Percentiles rank a stretch among this genome's conserved stretches.
Evolutionary conservation across 1,284 basidiomycete species (phyloP).

Genomic region (Rhodotorula sp.): DNA sequence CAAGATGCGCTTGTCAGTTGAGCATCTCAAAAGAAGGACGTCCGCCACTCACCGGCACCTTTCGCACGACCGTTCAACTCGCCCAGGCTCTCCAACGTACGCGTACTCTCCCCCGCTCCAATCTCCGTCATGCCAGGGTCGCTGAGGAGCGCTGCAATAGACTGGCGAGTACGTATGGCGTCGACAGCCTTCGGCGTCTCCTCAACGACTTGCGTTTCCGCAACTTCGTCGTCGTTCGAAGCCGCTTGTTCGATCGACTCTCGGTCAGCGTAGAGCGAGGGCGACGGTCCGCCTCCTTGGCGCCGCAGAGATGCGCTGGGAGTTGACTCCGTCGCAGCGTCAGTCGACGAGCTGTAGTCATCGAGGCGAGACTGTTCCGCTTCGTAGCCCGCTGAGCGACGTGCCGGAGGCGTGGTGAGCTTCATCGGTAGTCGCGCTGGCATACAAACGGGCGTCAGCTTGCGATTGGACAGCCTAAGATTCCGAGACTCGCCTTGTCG

Average conservation of each 20-base stretch:
- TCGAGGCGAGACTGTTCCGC: slow-evolving; percentile 6
- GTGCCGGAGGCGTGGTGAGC: background rate
- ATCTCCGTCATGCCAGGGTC: no score
- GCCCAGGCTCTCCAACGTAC: no score
- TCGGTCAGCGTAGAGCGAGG: slow-evolving; percentile 5
- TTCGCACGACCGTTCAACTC: no score
- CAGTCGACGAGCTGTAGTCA: background rate
- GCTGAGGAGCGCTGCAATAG: slow-evolving; percentile 2
- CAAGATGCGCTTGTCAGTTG: no score
- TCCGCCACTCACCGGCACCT: no score
- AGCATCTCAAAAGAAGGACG: no score
- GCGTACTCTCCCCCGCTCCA: no score
- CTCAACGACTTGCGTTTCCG: slow-evolving; percentile 7
- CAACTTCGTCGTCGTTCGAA: no score
- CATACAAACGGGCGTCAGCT: background rate
- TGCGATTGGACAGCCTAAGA: no score
- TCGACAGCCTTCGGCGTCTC: slow-evolving; percentile 21
- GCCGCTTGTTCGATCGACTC: no score
- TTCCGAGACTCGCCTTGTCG: no score
- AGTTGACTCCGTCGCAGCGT: background rate
- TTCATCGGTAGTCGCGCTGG: background rate
- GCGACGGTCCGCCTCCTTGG: background rate
- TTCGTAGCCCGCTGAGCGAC: slow-evolving; percentile 4
- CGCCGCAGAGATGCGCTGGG: background rate
- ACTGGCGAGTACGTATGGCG: background rate